Evolutionary conservation across 2,329 filamentous ascomycete genomes (phyloP), one percentile per base, ranked within the genome.

Genomic region (Aspergillus ruber): DNA sequence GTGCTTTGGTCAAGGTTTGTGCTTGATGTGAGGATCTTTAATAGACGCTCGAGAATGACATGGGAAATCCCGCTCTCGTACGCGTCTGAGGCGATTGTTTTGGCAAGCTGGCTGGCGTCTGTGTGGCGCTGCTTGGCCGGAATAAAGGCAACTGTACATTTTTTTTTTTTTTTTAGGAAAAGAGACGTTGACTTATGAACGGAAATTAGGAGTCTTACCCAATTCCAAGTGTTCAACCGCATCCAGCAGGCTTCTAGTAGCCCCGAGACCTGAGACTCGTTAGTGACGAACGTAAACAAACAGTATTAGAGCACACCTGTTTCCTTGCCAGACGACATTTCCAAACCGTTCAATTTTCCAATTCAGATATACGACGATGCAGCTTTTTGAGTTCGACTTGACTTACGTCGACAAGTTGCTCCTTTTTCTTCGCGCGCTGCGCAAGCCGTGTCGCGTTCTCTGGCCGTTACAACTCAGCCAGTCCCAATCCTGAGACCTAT

Each of bases 1-100:
- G 83, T 89, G 23, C 82, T 82, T 66, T 93, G 89, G 64, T 93
- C 88, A 18, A 95, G 77, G 56, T 84, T 74, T 56, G 76, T 86
- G 42, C 82, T 82, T 18, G 74, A 73, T 17, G 83, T 84, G 54
- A 88, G 68, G 47, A 91, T 73, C 49, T 83, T 78, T 54, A 93
- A 70, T 27, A 94, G 73, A 45, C 77, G 74, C 46, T 75, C 70
- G 43, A 94, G 74, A 23, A 79, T 75, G 35, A 76, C 71, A 6
- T 78, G 74, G 36, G 81, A 71, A 45, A 93, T 74, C 6, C 89
- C 89, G 48, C 78, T 73, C 51, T 85, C 81, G 66, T 86, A 88
- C 9, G 81, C 80, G 54, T 80, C 71, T 4, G 78, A 77, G 42
- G 78, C 74, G 47, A 90, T 74, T 21, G 71, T 78, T 62, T 88